Evolutionary conservation across 306 rosid species (phyloP).

Genomic region (Sesbania bispinosa): DNA sequence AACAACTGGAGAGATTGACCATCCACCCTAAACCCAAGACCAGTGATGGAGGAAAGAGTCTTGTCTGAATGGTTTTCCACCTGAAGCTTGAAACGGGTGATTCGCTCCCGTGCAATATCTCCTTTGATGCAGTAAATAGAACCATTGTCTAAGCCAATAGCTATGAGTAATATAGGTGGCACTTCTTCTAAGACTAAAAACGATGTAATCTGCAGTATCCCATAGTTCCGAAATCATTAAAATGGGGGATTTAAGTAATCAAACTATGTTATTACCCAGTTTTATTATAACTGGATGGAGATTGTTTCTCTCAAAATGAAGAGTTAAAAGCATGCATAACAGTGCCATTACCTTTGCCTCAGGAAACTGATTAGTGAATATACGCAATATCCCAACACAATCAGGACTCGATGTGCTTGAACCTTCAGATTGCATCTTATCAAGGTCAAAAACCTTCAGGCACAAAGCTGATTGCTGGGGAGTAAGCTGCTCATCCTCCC

Average conservation of each 20-base stretch:
- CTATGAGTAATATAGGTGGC: slow-evolving; percentile 86
- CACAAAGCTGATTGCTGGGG: slow-evolving; percentile 77
- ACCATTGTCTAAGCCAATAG: slow-evolving; percentile 92
- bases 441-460: slow-evolving; percentile 91
- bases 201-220: slow-evolving; percentile 75
- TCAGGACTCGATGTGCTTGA: slow-evolving; percentile 77
- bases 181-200: slow-evolving; percentile 92
- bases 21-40: slow-evolving; percentile 91
- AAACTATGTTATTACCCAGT: neutral
- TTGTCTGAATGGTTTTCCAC: slow-evolving; percentile 63
- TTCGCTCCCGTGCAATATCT: slow-evolving; percentile 94
- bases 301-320: slow-evolving; percentile 2
- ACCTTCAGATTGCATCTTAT: slow-evolving; percentile 85
- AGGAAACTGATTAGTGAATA: slow-evolving; percentile 92
- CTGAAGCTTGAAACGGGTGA: slow-evolving; percentile 85
- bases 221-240: slow-evolving; percentile 23
- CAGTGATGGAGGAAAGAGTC: slow-evolving; percentile 62
- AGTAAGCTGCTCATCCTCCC: slow-evolving; percentile 80
- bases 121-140: slow-evolving; percentile 93
- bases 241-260: neutral
- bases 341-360: slow-evolving; percentile 68
- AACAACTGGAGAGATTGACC: slow-evolving; percentile 92
- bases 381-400: slow-evolving; percentile 91
- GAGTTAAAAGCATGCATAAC: neutral
- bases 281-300: neutral